These are phyloP conservation scores for Clohesyomyces aquaticus DNA, from an alignment of 495 filamentous ascomycete genomes.

Conservation along the genomic window DNA sequence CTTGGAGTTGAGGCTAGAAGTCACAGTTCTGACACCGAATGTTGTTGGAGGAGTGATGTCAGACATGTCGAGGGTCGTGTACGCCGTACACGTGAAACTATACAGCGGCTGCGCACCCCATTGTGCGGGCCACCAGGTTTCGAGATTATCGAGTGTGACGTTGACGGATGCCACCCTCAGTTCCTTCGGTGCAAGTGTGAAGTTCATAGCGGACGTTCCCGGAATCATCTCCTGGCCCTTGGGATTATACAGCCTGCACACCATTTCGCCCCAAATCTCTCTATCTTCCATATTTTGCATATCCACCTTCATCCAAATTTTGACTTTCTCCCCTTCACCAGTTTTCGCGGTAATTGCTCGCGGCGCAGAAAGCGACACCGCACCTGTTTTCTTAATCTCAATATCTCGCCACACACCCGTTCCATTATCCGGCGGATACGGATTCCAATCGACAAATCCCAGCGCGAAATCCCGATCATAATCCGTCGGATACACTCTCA, in stretches of 20 bases:
- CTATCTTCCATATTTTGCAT: conserved; percentile 55
- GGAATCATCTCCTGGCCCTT: conserved; percentile 21
- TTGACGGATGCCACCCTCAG: conserved; percentile 22
- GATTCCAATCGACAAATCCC: conserved; percentile 71
- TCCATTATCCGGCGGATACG: conserved; percentile 61
- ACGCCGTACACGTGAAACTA: conserved; percentile 49
- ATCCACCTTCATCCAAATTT: conserved; percentile 53
- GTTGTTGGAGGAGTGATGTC: conserved; percentile 47
- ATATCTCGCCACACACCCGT: conserved; percentile 67
- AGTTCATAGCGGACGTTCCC: conserved; percentile 9
- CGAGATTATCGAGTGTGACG: conserved; percentile 47
- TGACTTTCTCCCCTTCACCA: conserved; percentile 1
- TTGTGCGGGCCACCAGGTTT: conserved; percentile 45
- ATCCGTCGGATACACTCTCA: conserved; percentile 61
- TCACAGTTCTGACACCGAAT: conserved; percentile 63
- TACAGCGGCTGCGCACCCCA: conserved; percentile 35
- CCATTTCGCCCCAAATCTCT: conserved; percentile 47
- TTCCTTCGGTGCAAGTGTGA: neutral
- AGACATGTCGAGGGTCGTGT: conserved; percentile 48
- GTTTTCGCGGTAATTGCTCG: conserved; percentile 51
- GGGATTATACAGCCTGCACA: conserved; percentile 47
- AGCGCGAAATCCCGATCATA: conserved; percentile 63
- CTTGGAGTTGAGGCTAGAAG: conserved; percentile 54
- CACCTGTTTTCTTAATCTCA: conserved; percentile 60
- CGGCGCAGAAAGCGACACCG: conserved; percentile 56